phyloP scores from a whole-genome alignment of 225 moss, liverwort and hornwort species.

The Thuidium tamariscinum region DNA sequence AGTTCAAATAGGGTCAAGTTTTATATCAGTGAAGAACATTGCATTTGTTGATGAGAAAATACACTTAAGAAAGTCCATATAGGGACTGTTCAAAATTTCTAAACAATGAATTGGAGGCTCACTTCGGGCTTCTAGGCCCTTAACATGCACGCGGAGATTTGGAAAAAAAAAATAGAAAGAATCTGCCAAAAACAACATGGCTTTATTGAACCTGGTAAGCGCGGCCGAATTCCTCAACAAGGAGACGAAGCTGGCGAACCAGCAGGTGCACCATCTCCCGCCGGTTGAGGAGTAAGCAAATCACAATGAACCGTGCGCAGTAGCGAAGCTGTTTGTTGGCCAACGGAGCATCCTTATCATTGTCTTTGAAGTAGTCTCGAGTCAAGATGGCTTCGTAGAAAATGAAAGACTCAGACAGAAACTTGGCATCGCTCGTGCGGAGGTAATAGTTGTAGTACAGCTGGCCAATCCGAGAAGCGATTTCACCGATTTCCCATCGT shows the following conservation, averaged over 20 bases:
- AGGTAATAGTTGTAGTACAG: conserved; percentile 94
- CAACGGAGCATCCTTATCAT: conserved; percentile 67
- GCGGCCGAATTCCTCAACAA: conserved; percentile 69
- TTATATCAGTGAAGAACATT: not conserved
- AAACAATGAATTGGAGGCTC: not conserved
- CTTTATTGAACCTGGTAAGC: conserved; percentile 42
- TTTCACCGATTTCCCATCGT: conserved; percentile 99
- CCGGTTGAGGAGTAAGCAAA: conserved; percentile 79
- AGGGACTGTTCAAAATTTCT: not conserved
- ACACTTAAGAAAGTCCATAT: not conserved
- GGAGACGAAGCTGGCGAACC: conserved; percentile 55
- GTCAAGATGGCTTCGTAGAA: conserved; percentile 94
- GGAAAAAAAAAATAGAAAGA: not conserved
- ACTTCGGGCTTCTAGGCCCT: not conserved
- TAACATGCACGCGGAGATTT: not conserved
- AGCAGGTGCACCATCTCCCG: conserved; percentile 81
- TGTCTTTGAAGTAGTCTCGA: conserved; percentile 93
- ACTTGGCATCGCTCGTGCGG: conserved; percentile 90
- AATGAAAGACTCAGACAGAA: conserved; percentile 80
- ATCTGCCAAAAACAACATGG: not conserved
- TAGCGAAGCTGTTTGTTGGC: conserved; percentile 88
- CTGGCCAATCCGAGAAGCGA: conserved; percentile 96
- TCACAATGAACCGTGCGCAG: conserved; percentile 87
- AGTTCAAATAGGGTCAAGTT: not conserved
- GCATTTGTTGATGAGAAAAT: not conserved